Evolutionary conservation across 768 basidiomycete species (phyloP), one percentile per base, ranked within the genome.

Genomic region (Ephemerocybe angulata): DNA sequence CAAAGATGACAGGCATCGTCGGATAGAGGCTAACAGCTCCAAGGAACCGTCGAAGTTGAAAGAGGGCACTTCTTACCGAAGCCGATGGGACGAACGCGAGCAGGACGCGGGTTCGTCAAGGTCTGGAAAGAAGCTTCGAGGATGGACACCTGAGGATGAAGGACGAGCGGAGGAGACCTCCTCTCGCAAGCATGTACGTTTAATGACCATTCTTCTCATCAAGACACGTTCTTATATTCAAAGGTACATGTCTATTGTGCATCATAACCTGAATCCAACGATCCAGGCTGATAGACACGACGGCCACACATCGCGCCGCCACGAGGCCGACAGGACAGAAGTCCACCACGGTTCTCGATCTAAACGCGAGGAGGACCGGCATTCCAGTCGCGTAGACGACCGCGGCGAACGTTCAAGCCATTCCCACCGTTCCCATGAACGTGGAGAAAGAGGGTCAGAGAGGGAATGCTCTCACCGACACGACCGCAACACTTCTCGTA

Each of bases 131-230:
- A 31, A 31, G 31, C 15, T 50, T 17, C 29, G 48, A 19, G 48
- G 19, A 2, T 50, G 48, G 48, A 21, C 48, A 21, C 31, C 48
- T 7, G 35, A 22, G 30, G 48, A 35, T 19, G 48, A 50, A 8
- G 48, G 33, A 17, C 33, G 30, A 24, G 6, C 1, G 15, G 6
- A 33, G 17, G 48, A 50, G 15, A 29, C 3, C 2, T 17, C 4
- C 11, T 50, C 48, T 17, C n/a, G 48, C 21, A 33, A 50, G 48
- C 29, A 33, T 50, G 48, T 50, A 50, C 48, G 46, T 48, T 30
- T 13, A 25, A 22, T 44, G 13, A 17, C 7, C 46, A 28, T 4
- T 28, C 15, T 30, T 30, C 13, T 19, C 22, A 25, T 27, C 4
- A 17, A 24, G 46, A 10, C 40, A 10, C 19, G 19, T 42, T 42